These are phyloP conservation scores for Colletotrichum costaricense DNA, from an alignment of 2,329 filamentous ascomycete genomes.

Conservation along the genomic window DNA sequence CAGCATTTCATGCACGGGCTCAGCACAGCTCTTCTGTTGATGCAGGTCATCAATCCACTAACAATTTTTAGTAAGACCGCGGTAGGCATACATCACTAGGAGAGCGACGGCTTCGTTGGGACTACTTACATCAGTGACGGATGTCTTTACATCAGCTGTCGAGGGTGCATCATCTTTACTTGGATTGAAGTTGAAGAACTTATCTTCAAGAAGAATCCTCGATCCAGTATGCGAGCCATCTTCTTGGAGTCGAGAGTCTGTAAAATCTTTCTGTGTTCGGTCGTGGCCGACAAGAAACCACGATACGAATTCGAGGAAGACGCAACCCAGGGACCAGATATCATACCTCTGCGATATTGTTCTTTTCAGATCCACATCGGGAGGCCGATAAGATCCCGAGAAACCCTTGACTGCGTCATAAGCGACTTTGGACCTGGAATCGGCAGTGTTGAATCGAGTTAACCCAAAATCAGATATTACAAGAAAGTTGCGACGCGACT, in stretches of 20 bases:
- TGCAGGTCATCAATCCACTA: not conserved
- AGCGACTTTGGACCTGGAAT: not conserved
- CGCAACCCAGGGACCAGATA: constrained; percentile 7
- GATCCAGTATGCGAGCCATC: not conserved
- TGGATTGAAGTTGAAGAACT: not conserved
- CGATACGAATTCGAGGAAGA: constrained; percentile 7
- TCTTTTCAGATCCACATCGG: not conserved
- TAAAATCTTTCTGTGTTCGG: not conserved
- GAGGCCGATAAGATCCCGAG: not conserved
- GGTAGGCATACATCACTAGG: not conserved
- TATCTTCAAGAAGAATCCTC: not conserved
- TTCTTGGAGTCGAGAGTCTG: not conserved
- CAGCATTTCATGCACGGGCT: not conserved
- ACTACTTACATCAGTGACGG: not conserved
- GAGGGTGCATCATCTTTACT: not conserved
- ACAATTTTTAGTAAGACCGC: not conserved
- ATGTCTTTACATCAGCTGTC: not conserved
- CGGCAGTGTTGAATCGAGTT: not conserved
- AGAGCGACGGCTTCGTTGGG: not conserved
- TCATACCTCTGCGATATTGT: constrained; percentile 1
- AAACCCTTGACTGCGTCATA: not conserved
- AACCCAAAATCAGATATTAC: constrained; percentile 16
- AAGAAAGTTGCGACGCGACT: not conserved
- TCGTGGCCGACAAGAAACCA: constrained; percentile 6
- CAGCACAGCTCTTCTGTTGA: not conserved